phyloP scores from a whole-genome alignment of 2,329 filamentous ascomycete species.

The Trichoderma polysporum region DNA sequence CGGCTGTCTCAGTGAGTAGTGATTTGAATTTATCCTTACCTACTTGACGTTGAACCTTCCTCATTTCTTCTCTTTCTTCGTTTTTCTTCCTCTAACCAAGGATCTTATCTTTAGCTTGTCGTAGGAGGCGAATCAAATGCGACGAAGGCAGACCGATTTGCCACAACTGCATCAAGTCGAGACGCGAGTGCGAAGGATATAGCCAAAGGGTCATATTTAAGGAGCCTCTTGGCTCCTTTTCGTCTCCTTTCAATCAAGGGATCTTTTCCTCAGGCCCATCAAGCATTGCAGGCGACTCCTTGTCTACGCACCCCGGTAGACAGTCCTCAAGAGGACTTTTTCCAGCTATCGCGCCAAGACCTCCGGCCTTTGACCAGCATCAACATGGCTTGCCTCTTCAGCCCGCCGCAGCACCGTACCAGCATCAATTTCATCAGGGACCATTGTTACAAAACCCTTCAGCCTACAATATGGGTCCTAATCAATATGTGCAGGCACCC shows the following conservation, averaged over 20 bases:
- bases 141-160: conserved; percentile 84
- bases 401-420: background rate
- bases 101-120: conserved; percentile 63
- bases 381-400: conserved; percentile 14
- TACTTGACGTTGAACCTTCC: background rate
- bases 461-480: background rate
- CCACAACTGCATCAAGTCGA: conserved; percentile 83
- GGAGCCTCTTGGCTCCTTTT: conserved; percentile 49
- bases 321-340: conserved; percentile 40
- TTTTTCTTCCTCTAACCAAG: conserved; percentile 23
- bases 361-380: conserved; percentile 34
- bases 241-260: conserved; percentile 39
- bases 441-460: background rate
- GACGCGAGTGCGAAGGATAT: conserved; percentile 80
- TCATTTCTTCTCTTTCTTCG: background rate
- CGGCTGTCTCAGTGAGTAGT: conserved; percentile 76
- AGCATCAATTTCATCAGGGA: conserved; percentile 17
- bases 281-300: conserved; percentile 28
- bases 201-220: conserved; percentile 81
- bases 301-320: conserved; percentile 38
- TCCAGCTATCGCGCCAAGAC: conserved; percentile 52
- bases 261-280: conserved; percentile 45
- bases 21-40: background rate
- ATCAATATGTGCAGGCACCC: conserved; percentile 2
- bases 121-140: conserved; percentile 94